Evolutionary conservation across 306 rosid genomes (phyloP).

Genomic region (Rosa persica): DNA sequence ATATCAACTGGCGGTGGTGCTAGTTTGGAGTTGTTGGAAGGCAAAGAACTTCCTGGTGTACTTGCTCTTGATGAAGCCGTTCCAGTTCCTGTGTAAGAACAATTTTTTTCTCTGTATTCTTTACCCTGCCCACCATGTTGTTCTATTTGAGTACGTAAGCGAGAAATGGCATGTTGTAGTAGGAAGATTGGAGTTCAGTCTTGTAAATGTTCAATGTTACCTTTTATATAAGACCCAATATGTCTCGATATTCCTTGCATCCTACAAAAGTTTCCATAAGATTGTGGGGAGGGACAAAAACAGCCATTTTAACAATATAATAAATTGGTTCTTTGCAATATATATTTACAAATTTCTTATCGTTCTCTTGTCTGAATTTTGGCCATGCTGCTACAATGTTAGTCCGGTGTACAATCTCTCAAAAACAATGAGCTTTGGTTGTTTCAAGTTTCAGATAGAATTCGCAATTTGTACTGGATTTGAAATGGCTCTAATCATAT

Average conservation of each 20-base stretch:
- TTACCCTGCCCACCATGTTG: slow-evolving; percentile 23
- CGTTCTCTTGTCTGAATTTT: not conserved
- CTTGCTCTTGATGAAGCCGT: slow-evolving; percentile 92
- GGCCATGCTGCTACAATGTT: not conserved
- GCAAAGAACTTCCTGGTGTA: slow-evolving; percentile 97
- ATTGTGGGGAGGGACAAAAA: slow-evolving; percentile 23
- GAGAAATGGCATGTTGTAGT: slow-evolving; percentile 46
- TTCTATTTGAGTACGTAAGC: slow-evolving; percentile 44
- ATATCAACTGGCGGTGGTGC: slow-evolving; percentile 99
- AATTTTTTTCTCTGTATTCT: slow-evolving; percentile 28
- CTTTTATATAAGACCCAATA: slow-evolving; percentile 17
- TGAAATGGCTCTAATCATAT: not conserved
- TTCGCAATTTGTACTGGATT: not conserved
- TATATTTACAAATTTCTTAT: not conserved
- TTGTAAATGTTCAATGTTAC: slow-evolving; percentile 50
- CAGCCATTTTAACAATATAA: slow-evolving; percentile 17
- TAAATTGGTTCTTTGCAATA: slow-evolving; percentile 21
- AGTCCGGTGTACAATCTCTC: not conserved
- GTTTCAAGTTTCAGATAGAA: not conserved
- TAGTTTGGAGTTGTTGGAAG: slow-evolving; percentile 97
- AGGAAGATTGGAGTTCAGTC: slow-evolving; percentile 43
- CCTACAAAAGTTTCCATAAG: slow-evolving; percentile 37
- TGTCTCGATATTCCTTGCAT: slow-evolving; percentile 19
- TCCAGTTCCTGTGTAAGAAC: slow-evolving; percentile 74
- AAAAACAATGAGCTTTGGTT: not conserved